A percentile compares a stretch with the other conserved stretches of the same genome.
Evolutionary conservation across 2,329 filamentous ascomycete species (phyloP).

Genomic region (Pestalotiopsis sp.): DNA sequence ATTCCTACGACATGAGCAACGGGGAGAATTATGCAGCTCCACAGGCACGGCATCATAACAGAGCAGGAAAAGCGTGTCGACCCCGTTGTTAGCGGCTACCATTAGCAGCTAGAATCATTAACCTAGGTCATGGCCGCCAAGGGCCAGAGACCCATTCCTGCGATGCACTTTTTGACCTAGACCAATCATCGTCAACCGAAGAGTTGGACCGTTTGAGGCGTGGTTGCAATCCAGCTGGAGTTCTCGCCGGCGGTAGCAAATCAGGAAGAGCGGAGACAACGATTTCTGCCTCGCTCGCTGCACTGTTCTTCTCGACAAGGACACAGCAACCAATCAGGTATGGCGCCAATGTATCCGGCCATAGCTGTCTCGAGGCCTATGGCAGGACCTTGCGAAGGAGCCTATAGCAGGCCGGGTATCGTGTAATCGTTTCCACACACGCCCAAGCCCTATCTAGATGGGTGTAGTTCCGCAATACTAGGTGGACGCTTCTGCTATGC

Average conservation of each 20-base stretch:
- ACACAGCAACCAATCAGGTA: background rate
- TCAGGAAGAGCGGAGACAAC: background rate
- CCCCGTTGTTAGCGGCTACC: background rate
- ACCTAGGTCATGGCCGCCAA: background rate
- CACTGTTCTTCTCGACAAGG: slow-evolving; percentile 6
- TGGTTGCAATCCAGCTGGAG: background rate
- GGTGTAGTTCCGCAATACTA: too few relatives aligned
- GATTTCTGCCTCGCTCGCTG: background rate
- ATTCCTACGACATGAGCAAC: too few relatives aligned
- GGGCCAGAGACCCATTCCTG: background rate
- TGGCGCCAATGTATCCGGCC: background rate
- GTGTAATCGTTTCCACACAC: background rate
- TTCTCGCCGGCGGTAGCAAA: background rate
- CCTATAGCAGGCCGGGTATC: background rate
- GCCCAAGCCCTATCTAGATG: background rate
- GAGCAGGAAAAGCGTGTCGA: background rate
- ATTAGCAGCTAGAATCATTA: background rate
- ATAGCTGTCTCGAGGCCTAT: background rate
- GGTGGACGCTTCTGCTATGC: background rate
- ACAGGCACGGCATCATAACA: background rate
- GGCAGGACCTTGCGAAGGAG: slow-evolving; percentile 1
- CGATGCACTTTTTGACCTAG: background rate
- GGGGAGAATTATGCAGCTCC: background rate
- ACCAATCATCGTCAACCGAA: background rate
- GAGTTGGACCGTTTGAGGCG: background rate